Base-by-base conservation (phyloP, 805 yeast species). In the Yarrowia sp. region DNA sequence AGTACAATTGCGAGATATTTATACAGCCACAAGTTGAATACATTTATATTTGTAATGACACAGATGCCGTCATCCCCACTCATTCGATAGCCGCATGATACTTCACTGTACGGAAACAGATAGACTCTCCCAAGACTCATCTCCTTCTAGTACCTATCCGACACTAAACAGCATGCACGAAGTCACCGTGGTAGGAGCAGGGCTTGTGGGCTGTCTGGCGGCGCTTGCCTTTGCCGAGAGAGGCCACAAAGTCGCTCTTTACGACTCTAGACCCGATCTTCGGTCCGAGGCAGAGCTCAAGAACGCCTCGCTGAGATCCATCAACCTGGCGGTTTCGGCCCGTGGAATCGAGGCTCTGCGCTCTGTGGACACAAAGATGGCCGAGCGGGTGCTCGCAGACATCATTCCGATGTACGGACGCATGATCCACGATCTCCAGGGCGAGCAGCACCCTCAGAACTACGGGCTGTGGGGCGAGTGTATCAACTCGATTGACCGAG, bases 381-480 rank as follows among this genome's bases (percentile, higher is more conserved):
- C 87, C 12, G 72, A 75, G 0, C 69, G 84, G 24, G 79, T 90
- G 1, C 69, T 87, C 64, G 73, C 77, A 31, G 81, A 82, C 41
- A 81, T 88, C 22, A 86, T 89, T 24, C 97, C 97, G 2, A 88
- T 92, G 93, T 75, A 81, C 41, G 97, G 96, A 1, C 78, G 97
- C 42, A 90, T 91, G 97, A 84, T 92, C 63, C 97, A 92, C 72
- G 86, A 86, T 65, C 55, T 74, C 13, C 68, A 77, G 12, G 96
- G 96, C 0, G 72, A 73, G 19, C 85, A 84, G 70, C 84, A 81
- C 65, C 77, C 87, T 29, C 96, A 91, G 69, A 66, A 76, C 46
- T 92, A 92, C 72, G 97, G 96, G 4, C 75, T 90, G 8, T 81
- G 83, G 67, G 96, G 96, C 12, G 96, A 90, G 73, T 76, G 83